Evolutionary conservation across 176 grass and related monocot genomes (phyloP).

Genomic region (Rhynchospora pubera): DNA sequence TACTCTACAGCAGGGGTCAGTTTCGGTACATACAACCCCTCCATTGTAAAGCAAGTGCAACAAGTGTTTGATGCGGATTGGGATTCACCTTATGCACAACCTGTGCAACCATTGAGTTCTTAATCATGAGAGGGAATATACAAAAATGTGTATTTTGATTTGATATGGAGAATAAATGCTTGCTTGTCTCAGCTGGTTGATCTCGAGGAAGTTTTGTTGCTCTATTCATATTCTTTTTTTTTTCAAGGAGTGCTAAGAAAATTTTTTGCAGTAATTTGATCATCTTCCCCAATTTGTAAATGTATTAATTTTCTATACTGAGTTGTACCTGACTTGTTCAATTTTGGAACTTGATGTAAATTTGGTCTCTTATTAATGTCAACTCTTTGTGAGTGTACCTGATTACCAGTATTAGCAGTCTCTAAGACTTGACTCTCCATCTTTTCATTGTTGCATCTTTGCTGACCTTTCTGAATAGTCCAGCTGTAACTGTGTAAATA

Average conservation of each 20-base stretch:
- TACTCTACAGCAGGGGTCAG: constrained; percentile 77
- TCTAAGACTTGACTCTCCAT: too few relatives aligned
- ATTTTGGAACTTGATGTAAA: too few relatives aligned
- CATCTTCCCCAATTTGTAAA: background rate
- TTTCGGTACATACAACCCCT: constrained; percentile 63
- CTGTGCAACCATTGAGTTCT: constrained; percentile 34
- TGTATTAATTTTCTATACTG: too few relatives aligned
- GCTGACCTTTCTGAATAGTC: too few relatives aligned
- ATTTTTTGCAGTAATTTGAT: background rate
- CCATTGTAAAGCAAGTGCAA: constrained; percentile 58
- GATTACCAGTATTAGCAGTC: too few relatives aligned
- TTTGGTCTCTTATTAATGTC: too few relatives aligned
- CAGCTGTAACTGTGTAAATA: too few relatives aligned
- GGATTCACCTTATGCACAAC: constrained; percentile 60
- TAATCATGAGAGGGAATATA: background rate
- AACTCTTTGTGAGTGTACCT: too few relatives aligned
- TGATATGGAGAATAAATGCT: background rate
- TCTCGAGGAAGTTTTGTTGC: background rate
- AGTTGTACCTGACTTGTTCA: too few relatives aligned
- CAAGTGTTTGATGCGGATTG: constrained; percentile 79
- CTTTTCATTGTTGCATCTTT: too few relatives aligned
- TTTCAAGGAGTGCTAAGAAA: background rate
- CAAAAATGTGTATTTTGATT: background rate
- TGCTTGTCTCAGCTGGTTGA: background rate
- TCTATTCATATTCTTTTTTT: background rate